These are phyloP conservation scores for Epicoccum nigrum DNA, from an alignment of 2,329 filamentous ascomycete species.

Conservation along the genomic window DNA sequence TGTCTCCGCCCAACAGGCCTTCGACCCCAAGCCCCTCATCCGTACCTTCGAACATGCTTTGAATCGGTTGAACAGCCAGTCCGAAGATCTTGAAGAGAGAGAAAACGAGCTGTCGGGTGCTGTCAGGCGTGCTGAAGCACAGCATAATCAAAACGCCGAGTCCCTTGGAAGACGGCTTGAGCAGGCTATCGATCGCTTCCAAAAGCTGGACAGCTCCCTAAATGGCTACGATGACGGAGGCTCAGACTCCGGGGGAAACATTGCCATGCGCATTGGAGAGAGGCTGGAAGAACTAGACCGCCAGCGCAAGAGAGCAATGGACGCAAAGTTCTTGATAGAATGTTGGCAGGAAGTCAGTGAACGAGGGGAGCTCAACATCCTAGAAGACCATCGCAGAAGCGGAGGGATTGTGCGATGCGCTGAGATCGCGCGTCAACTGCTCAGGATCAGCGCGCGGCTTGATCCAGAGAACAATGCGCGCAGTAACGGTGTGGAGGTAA, in stretches of 20 bases:
- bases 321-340: slow-evolving; percentile 93
- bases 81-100: slow-evolving; percentile 83
- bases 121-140: slow-evolving; percentile 86
- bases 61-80: slow-evolving; percentile 71
- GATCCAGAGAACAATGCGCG: slow-evolving; percentile 70
- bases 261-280: slow-evolving; percentile 94
- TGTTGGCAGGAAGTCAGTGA: slow-evolving; percentile 97
- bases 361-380: slow-evolving; percentile 80
- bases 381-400: slow-evolving; percentile 86
- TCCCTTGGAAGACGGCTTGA: slow-evolving; percentile 88
- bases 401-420: slow-evolving; percentile 94
- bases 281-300: slow-evolving; percentile 91
- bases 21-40: slow-evolving; percentile 96
- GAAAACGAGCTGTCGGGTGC: slow-evolving; percentile 91
- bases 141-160: slow-evolving; percentile 90
- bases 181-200: slow-evolving; percentile 89
- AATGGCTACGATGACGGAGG: slow-evolving; percentile 66
- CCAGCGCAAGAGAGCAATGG: slow-evolving; percentile 85
- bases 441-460: slow-evolving; percentile 90
- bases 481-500: slow-evolving; percentile 51
- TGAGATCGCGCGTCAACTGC: slow-evolving; percentile 88
- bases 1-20: slow-evolving; percentile 55
- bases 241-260: slow-evolving; percentile 72
- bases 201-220: slow-evolving; percentile 82
- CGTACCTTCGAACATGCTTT: slow-evolving; percentile 85